Base-by-base conservation (phyloP, 192 early-diverging fungal genomes). In the Piromyces finnis region DNA sequence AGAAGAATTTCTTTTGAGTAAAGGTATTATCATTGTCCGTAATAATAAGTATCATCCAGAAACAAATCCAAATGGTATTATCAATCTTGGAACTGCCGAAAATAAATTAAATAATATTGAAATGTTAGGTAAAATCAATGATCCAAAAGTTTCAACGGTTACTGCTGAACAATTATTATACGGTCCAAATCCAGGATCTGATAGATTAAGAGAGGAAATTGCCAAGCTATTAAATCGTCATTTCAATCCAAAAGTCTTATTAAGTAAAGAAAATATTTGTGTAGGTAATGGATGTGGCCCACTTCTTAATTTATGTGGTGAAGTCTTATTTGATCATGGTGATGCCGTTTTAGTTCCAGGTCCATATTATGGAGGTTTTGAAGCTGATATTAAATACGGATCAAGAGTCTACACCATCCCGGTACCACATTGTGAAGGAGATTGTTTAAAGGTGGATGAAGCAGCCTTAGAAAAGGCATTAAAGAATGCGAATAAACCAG, bases 21-120 rank as follows among this genome's bases (percentile, higher is more conserved):
- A 68, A 68, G 51, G 51, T 68, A 68, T 68, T 68, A 68, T 68
- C 22, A 68, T 68, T 68, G 51, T 68, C 22, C 51, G 51, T 68
- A 68, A 68, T n/a, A 68, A 68, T 68, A 68, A 68, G 9, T 68
- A 68, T 68, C 51, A 68, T 68, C 51, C 51, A 68, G 26, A 80
- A 41, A 78, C 27, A 13, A 95, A 94, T 79, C 90, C 90, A 12
- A 51, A 78, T n/a, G 95, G 94, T 28, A 90, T 95, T 80, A 86
- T 96, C 80, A 95, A 95, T 79, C 85, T 94, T 0, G 94, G 94
- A 35, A 86, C 93, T 2, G 95, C 95, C 28, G 91, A 94, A 79
- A 96, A 95, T 83, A 80, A 85, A 78, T 88, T 94, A 30, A 91
- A 92, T 84, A 80, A 78, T 77, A 78, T 81, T 2, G 84, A 91